Evolutionary conservation across 2,329 filamentous ascomycete species (phyloP).

Genomic region (Fusarium sp.): DNA sequence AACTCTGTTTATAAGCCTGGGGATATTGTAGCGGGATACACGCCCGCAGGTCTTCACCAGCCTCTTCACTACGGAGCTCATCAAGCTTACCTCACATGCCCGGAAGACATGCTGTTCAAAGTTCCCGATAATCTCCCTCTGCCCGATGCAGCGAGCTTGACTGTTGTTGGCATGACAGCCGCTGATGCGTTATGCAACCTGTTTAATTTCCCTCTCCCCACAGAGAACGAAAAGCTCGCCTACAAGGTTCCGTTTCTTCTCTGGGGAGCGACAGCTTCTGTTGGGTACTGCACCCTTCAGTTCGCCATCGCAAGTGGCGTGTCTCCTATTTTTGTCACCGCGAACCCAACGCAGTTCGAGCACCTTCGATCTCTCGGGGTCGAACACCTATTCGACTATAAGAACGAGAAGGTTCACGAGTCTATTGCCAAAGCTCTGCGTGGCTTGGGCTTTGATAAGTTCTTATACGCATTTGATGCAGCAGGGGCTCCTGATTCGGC

Average conservation of each 20-base stretch:
- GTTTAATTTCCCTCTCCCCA: neutral
- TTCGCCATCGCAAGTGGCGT: neutral
- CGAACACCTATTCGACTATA: neutral
- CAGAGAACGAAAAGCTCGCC: accelerated
- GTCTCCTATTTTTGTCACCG: neutral
- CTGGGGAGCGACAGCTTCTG: neutral
- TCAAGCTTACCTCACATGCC: neutral
- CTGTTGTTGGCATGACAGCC: neutral
- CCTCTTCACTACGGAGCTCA: neutral
- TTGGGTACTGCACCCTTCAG: neutral
- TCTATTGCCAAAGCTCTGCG: neutral
- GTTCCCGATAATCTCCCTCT: neutral
- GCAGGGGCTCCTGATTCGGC: neutral
- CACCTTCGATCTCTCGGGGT: neutral
- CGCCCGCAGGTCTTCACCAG: neutral
- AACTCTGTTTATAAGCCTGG: neutral
- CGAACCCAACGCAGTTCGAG: neutral
- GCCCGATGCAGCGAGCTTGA: neutral
- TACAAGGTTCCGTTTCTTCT: neutral
- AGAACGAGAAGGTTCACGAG: neutral
- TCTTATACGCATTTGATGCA: neutral
- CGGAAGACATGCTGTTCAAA: neutral
- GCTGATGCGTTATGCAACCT: neutral
- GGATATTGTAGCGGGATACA: neutral
- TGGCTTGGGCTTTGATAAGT: neutral